Percentiles rank a stretch among this genome's conserved stretches.
These are phyloP conservation scores for Coemansia sp. DNA, from an alignment of 192 early-diverging fungal genomes.

Conservation along the genomic window DNA sequence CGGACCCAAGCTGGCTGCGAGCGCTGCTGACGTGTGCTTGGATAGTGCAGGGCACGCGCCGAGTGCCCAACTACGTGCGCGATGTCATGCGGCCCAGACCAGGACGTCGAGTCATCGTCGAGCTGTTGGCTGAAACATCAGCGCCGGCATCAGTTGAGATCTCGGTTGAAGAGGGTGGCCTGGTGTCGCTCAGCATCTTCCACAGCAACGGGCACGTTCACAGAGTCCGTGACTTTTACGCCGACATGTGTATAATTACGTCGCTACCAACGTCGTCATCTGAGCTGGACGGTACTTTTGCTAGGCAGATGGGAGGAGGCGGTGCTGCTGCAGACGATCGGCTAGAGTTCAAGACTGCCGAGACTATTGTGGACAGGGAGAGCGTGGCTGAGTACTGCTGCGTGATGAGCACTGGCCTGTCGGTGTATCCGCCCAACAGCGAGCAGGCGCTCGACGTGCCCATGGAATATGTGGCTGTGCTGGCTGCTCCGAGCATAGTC, in stretches of 20 bases:
- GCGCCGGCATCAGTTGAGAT: not conserved
- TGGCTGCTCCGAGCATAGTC: constrained; percentile 76
- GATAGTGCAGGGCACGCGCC: constrained; percentile 75
- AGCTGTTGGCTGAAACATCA: not conserved
- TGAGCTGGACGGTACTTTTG: no score
- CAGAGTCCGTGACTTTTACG: constrained; percentile 87
- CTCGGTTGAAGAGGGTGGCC: not conserved
- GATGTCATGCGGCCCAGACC: constrained; percentile 65
- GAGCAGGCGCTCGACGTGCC: constrained; percentile 72
- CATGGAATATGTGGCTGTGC: constrained; percentile 66
- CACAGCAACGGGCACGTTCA: constrained; percentile 41
- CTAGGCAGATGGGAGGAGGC: not conserved
- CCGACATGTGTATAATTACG: constrained; percentile 77
- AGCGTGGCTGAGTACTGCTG: constrained; percentile 89
- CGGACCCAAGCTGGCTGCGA: constrained; percentile 77
- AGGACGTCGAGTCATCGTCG: constrained; percentile 54
- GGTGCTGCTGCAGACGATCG: not conserved
- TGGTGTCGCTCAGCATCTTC: constrained; percentile 61
- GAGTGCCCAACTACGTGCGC: constrained; percentile 63
- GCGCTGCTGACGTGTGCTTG: constrained; percentile 73
- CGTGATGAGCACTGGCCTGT: constrained; percentile 63
- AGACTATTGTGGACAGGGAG: constrained; percentile 60
- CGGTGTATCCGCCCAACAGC: constrained; percentile 64
- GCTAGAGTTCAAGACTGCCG: constrained; percentile 5
- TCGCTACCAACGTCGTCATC: not conserved